Evolutionary conservation across 352 stramenopile genomes (phyloP).

Genomic region (Poterioochromonas sp.): DNA sequence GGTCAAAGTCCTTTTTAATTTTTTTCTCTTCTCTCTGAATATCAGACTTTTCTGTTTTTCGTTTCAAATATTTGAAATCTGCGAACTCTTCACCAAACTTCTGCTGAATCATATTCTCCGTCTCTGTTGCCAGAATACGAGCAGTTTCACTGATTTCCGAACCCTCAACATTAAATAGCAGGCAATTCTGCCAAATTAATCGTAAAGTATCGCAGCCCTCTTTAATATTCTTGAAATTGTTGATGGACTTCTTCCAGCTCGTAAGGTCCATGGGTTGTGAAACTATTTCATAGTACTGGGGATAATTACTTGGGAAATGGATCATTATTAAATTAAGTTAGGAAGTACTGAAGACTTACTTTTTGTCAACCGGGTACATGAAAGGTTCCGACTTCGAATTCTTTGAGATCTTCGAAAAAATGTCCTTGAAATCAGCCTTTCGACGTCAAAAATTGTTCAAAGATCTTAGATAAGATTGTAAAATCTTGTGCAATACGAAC

Average conservation of each 20-base stretch:
- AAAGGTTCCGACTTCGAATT: neutral
- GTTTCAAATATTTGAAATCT: too few relatives aligned
- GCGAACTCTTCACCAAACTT: too few relatives aligned
- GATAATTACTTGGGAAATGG: neutral
- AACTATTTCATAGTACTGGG: constrained; percentile 23
- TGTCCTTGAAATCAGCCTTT: neutral
- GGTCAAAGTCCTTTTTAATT: neutral
- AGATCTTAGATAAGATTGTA: too few relatives aligned
- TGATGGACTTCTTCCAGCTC: neutral
- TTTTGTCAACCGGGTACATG: constrained; percentile 16
- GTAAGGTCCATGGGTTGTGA: constrained; percentile 23
- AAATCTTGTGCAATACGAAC: too few relatives aligned
- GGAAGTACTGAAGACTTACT: neutral
- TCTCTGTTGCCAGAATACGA: neutral
- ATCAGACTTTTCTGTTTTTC: neutral
- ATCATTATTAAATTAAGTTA: neutral
- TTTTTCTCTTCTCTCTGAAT: neutral
- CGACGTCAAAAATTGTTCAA: too few relatives aligned
- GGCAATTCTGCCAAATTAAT: constrained; percentile 26
- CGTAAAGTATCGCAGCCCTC: neutral
- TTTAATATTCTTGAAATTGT: neutral
- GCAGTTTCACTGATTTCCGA: neutral
- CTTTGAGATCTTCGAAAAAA: neutral
- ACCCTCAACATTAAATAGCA: constrained; percentile 12
- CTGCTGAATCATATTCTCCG: neutral